Base-by-base conservation (phyloP, 2,329 filamentous ascomycete genomes). In the Aspergillus sp. region DNA sequence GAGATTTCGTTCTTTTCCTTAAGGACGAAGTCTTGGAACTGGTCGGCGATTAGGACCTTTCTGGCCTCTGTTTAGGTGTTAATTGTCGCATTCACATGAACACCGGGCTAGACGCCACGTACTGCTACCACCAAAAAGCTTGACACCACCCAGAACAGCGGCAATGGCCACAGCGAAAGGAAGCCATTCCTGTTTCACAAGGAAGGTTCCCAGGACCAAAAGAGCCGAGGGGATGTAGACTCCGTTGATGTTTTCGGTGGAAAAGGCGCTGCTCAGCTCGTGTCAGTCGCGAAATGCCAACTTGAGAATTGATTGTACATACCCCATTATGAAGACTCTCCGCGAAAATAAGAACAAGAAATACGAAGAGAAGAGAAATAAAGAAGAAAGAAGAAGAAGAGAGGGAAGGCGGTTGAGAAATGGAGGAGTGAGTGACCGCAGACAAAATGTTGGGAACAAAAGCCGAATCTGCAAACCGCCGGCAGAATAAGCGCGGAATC, bases 1-100 rank as follows among this genome's bases (percentile, higher is more conserved):
- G 91, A 95, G 63, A 97, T 85, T 57, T 94, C 80, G 12, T 85
- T 97, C 82, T 96, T 97, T 72, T 97, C 88, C 71, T 86, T 85
- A 60, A 98, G 84, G 68, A 88, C 85, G 66, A 96, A 96, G 49
- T 95, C 82, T 69, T 96, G 90, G 80, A 95, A 96, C 44, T 79
- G 78, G 59, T 84, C 83, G 27, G 90, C 89, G 74, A 91, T 91
- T 60, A 98, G 81, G 55, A 93, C 84, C 72, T 88, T 90, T 69
- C 85, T 83, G 53, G 83, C 78, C 66, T 83, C 88, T 90, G 68
- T 25, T 32, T 13, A 5, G 13, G 5, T 17, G 12, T n/a, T 9
- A 35, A 6, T 35, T 35, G 33, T 35, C 33, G 15, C 15, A 39
- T 20, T 39, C 37, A 39, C 37, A 39, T 39, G 37, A 39, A 39